Percentiles rank a stretch among this genome's conserved stretches.
These are phyloP conservation scores for Chamaecyparis obtusa DNA, from an alignment of 75 land plant species.

Conservation along the genomic window DNA sequence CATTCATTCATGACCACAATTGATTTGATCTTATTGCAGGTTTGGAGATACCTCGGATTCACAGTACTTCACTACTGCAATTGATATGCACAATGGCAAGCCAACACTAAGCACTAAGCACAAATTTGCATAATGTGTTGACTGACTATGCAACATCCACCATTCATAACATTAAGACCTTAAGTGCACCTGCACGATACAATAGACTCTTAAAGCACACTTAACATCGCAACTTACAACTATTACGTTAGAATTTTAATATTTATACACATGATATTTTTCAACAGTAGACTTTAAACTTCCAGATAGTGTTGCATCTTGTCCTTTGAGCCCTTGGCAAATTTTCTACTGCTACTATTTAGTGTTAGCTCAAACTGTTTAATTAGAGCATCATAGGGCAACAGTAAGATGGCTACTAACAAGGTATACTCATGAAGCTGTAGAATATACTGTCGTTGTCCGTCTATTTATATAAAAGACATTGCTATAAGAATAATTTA, in stretches of 20 bases:
- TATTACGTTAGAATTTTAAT: not conserved
- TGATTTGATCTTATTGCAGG: not conserved
- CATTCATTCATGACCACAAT: not conserved
- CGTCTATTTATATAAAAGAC: not conserved
- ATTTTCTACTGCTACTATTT: not conserved
- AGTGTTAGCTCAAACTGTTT: not conserved
- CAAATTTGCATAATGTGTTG: not conserved
- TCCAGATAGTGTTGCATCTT: not conserved
- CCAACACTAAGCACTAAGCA: not conserved
- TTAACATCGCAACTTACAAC: not conserved
- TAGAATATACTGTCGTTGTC: not conserved
- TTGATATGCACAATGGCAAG: not conserved
- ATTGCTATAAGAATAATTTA: not conserved
- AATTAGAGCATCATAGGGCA: not conserved
- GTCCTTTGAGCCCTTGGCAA: not conserved
- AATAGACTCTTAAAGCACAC: not conserved
- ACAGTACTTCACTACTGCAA: not conserved
- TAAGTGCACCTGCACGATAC: not conserved
- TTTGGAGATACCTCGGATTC: not conserved
- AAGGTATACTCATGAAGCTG: not conserved
- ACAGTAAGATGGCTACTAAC: not conserved
- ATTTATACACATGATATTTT: not conserved
- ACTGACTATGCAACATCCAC: not conserved
- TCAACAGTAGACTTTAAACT: not conserved
- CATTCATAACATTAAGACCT: not conserved